phyloP scores from a whole-genome alignment of 257 asterid genomes.

The Sherardia arvensis region DNA sequence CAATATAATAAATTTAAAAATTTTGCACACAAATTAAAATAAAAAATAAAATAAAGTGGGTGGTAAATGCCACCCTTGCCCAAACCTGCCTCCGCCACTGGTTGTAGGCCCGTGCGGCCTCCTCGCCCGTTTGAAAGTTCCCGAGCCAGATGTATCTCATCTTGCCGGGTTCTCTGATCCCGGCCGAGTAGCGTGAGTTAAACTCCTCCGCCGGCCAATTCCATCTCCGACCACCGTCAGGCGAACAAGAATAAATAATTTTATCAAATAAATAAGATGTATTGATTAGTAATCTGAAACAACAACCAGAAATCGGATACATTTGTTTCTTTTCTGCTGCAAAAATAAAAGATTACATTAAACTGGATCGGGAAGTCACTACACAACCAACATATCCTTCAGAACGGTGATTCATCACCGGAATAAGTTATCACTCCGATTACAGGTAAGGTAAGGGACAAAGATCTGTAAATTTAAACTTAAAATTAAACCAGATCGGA shows the following conservation, averaged over 20 bases:
- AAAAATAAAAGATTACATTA: conserved; percentile 1
- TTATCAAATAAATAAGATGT: too few species aligned
- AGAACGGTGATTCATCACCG: conserved; percentile 19
- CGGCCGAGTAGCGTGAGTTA: too few species aligned
- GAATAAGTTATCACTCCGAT: background rate
- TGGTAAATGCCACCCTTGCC: too few species aligned
- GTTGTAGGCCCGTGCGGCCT: too few species aligned
- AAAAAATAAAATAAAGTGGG: too few species aligned
- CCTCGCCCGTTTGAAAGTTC: too few species aligned
- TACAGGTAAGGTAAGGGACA: background rate
- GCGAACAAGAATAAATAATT: background rate
- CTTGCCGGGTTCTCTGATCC: too few species aligned
- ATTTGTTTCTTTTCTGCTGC: conserved; percentile 15
- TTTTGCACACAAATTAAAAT: too few species aligned
- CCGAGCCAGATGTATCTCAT: too few species aligned
- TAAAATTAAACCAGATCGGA: background rate
- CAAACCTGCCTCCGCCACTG: too few species aligned
- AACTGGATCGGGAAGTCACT: background rate
- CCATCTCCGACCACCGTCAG: conserved; percentile 9
- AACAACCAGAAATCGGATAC: conserved; percentile 5
- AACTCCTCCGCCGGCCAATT: conserved; percentile 6
- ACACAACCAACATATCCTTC: conserved; percentile 16
- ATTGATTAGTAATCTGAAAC: too few species aligned
- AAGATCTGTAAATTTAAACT: background rate
- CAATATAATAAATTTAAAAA: too few species aligned